Base-by-base conservation (phyloP, 1,284 basidiomycete genomes). In the Schizophyllum amplum region DNA sequence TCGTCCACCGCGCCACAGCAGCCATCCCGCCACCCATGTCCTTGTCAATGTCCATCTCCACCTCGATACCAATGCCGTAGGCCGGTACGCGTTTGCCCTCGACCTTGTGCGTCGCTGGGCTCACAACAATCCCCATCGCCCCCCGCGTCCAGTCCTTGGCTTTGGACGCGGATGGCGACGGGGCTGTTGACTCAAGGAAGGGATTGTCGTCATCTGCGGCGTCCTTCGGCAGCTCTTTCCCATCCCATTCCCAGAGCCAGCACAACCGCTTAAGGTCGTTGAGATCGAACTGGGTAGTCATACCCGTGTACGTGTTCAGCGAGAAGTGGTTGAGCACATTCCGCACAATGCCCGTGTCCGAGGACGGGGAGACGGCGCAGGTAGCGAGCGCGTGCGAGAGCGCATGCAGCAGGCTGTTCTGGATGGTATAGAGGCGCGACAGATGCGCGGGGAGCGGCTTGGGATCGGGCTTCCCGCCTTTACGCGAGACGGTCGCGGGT, bases 221-320 rank as follows among this genome's bases (percentile, higher is more conserved):
- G 46, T 21, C 5, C 54, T 50, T 59, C 1, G 74, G 71, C 4
- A 78, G 60, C 1, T 71, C 58, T 55, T 78, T 72, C 7, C 79
- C 78, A 64, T 90, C 82, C 89, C 90, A 92, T 66, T 92, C 89
- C 88, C 90, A 91, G n/a, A 92, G 60, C 90, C 90, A 92, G 69
- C 90, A 91, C 13, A 92, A 75, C 57, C 86, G 78, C 60, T 75
- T 80, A 49, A 92, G 74, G 64, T 90, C 89, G 54, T 85, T 80
- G 22, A 82, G 60, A 24, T 81, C 77, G 61, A 90, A 84, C 57
- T 80, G 80, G 5, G 81, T 76, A 0, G 80, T 73, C 48, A 90
- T 72, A 13, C 85, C 87, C 24, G 80, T 67, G 66, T 89, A 87
- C n/a, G 84, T 82, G 54, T 76, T 75, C 26, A 91, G 67, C 52